Base-by-base conservation (phyloP, 768 basidiomycete genomes). In the Fistulinella prunicolor region DNA sequence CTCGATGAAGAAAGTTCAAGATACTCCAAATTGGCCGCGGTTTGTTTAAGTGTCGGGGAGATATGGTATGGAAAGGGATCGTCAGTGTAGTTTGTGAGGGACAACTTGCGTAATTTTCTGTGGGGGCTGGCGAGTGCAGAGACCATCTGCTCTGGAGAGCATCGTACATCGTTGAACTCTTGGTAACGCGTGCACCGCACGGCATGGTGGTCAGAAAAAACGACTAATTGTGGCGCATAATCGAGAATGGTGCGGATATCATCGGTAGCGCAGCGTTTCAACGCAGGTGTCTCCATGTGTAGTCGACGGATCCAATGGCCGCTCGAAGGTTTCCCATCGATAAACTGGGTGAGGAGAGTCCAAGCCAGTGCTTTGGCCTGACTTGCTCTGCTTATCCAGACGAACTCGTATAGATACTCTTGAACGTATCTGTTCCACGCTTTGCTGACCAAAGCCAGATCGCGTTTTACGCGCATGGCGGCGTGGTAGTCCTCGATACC, bases 81-180 rank as follows among this genome's bases (percentile, higher is more conserved):
- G 43, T 85, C 82, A 47, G 81, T 83, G 56, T 89, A 89, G 58
- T 80, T 86, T 29, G 86, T 88, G 77, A 84, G 86, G 21, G 79
- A 81, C 13, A 89, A 70, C 23, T 80, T 70, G 4, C 79, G 76
- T 29, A 89, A 70, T 38, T 68, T 66, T 54, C 73, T 77, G 37
- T 74, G 70, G 14, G 79, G 78, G 38, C 69, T 79, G 39, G 74
- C 79, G 52, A 88, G 77, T 10, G 80, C 75, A 9, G 73, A 74
- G 10, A 87, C 75, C 42, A 88, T 72, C 46, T 77, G 75, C 44
- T 81, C 75, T 3, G 78, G 76, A n/a, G 77, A 76, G 50, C 72
- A 74, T 29, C 72, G 63, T 8, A 73, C 70, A 39, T 77, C 72
- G 26, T 65, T 68, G 42, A 72, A 68, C 19, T 75, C 69, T 21